Base-by-base conservation (phyloP, 164 flowering plant species). In the Tetracentron sinense region DNA sequence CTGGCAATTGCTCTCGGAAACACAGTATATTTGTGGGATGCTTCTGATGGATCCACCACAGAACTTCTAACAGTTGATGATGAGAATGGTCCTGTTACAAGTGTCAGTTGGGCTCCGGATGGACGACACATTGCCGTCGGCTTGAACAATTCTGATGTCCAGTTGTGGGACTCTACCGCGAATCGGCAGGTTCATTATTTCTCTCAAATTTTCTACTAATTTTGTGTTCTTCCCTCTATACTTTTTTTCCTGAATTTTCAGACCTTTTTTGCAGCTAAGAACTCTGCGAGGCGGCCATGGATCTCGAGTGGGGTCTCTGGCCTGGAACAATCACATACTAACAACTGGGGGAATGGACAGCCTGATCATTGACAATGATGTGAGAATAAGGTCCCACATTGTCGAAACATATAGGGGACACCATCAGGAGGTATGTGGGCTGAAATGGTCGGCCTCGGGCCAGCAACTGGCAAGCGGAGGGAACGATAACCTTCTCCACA, bases 391-490 rank as follows among this genome's bases (percentile, higher is more conserved):
- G 62, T 61, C 70, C 5, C 85, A 79, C 56, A 69, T 85, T 30
- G 78, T 83, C 7, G 82, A 75, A 25, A 78, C 80, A 21, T 85
- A 79, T 62, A 71, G 70, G 48, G 90, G 90, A 28, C 90, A 85
- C 54, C 70, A 67, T 17, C 84, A 78, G 62, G 90, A 83, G 63
- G 85, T 85, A 8, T 85, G 90, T 58, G 90, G 90, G 35, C 64
- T 85, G 1, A 83, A 83, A 65, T 85, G 90, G 90, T 81, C 90
- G 1, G 75, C 77, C 29, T 83, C 90, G 0, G 85, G 84, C 16
- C 81, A 81, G 56, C 90, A 83, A 48, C 51, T 85, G 29, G 90
- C 90, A 1, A 85, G 85, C 23, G 90, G 90, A n/a, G 90, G 87
- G 11, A 85, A 85, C 61, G 90, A 85, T 52, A 85, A 81, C 56